phyloP scores from a whole-genome alignment of 208 protist species.

The Trichomonas vaginalis region DNA sequence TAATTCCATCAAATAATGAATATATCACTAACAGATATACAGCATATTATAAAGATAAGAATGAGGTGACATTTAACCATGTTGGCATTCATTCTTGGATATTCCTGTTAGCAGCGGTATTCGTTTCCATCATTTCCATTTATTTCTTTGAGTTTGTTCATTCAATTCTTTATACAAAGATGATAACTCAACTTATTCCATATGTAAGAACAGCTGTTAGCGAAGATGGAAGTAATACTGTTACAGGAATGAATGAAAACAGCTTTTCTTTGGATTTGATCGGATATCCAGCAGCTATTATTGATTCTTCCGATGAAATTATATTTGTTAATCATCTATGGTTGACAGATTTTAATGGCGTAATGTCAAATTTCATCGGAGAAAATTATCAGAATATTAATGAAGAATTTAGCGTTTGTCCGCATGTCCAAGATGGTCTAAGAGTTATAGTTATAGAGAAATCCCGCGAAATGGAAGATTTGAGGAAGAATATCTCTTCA shows the following conservation, averaged over 20 bases:
- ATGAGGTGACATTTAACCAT: not conserved
- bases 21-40: not conserved
- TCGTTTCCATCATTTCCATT: not conserved
- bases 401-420: not conserved
- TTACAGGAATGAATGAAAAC: not conserved
- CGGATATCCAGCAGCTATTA: not conserved
- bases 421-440: not conserved
- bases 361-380: not conserved
- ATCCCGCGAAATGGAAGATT: not conserved
- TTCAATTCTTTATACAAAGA: not conserved
- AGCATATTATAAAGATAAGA: not conserved
- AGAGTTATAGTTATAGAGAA: not conserved
- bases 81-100: not conserved
- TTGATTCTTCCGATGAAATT: not conserved
- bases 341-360: not conserved
- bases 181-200: not conserved
- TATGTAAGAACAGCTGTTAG: not conserved
- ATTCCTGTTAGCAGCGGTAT: too few species aligned
- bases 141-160: not conserved
- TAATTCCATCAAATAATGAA: not conserved
- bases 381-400: not conserved
- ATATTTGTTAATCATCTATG: not conserved
- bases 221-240: not conserved
- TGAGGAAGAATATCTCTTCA: not conserved
- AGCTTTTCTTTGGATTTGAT: not conserved